A percentile compares a stretch with the other conserved stretches of the same genome.
Evolutionary conservation across 2,329 filamentous ascomycete species (phyloP).

Genomic region (Diaporthe ampelina): DNA sequence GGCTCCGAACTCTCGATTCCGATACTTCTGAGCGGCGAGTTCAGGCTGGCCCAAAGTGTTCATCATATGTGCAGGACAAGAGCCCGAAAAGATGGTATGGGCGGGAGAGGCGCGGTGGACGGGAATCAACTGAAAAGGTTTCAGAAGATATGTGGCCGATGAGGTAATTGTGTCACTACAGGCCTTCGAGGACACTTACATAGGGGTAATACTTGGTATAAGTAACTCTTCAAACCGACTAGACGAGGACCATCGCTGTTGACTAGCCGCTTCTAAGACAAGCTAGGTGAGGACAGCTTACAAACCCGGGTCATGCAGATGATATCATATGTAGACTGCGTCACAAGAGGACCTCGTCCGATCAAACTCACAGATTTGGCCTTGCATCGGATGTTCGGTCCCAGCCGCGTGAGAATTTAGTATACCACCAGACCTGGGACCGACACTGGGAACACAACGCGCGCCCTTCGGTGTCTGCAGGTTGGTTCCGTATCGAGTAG

Average conservation of each 20-base stretch:
- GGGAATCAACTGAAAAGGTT: not conserved
- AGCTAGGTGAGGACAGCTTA: not conserved
- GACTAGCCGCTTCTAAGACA: not conserved
- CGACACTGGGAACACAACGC: slow-evolving; percentile 6
- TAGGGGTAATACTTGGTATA: not conserved
- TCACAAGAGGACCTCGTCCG: not conserved
- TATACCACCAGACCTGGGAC: not conserved
- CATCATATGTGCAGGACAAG: not conserved
- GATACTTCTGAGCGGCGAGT: not conserved
- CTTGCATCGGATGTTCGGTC: not conserved
- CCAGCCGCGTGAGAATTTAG: slow-evolving; percentile 9
- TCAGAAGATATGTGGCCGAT: not conserved
- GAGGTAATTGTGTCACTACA: not conserved
- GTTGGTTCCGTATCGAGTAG: not conserved
- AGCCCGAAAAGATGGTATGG: not conserved
- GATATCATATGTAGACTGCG: not conserved
- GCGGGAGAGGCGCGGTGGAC: not conserved
- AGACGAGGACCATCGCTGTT: not conserved
- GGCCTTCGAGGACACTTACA: not conserved
- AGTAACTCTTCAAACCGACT: not conserved
- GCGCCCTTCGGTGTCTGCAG: slow-evolving; percentile 6
- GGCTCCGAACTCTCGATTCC: not conserved
- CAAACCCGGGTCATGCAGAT: not conserved
- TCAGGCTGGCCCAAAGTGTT: not conserved
- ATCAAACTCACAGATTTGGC: not conserved